phyloP scores from a whole-genome alignment of 805 yeast genomes.

The Dipodascus geniculatus region DNA sequence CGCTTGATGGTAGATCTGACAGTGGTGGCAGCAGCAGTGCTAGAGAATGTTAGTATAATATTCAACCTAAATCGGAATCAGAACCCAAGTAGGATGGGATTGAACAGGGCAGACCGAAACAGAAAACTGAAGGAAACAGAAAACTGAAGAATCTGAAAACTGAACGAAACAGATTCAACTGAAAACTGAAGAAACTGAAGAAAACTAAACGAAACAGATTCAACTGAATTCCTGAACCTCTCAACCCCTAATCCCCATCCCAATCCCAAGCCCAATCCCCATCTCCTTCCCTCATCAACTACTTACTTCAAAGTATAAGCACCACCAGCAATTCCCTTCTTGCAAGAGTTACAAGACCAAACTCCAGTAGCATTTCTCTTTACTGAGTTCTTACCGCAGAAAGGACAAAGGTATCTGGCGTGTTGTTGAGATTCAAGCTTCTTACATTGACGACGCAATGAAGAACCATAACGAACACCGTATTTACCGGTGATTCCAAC shows the following conservation, averaged over 20 bases:
- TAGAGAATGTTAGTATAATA: constrained; percentile 8
- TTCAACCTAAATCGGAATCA: too few relatives aligned
- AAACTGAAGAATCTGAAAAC: neutral
- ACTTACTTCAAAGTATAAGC: constrained; percentile 85
- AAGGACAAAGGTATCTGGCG: constrained; percentile 96
- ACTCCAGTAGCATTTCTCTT: constrained; percentile 97
- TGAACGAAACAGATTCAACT: neutral
- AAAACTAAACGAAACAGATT: too few relatives aligned
- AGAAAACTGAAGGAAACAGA: too few relatives aligned
- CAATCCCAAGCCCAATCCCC: too few relatives aligned
- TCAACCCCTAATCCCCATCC: too few relatives aligned
- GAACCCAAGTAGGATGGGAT: too few relatives aligned
- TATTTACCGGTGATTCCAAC: constrained; percentile 99
- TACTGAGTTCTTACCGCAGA: constrained; percentile 99
- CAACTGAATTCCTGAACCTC: neutral
- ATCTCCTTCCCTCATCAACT: too few relatives aligned
- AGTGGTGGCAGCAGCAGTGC: constrained; percentile 98
- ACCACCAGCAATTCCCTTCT: constrained; percentile 98
- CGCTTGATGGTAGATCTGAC: constrained; percentile 99
- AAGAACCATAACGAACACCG: constrained; percentile 99
- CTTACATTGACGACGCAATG: constrained; percentile 99
- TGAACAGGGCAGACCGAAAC: too few relatives aligned
- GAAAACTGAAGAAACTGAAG: too few relatives aligned
- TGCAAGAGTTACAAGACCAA: constrained; percentile 95
- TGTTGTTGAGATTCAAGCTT: constrained; percentile 98